phyloP scores from a whole-genome alignment of 768 basidiomycete species.

The Rhizopogon vesiculosus region DNA sequence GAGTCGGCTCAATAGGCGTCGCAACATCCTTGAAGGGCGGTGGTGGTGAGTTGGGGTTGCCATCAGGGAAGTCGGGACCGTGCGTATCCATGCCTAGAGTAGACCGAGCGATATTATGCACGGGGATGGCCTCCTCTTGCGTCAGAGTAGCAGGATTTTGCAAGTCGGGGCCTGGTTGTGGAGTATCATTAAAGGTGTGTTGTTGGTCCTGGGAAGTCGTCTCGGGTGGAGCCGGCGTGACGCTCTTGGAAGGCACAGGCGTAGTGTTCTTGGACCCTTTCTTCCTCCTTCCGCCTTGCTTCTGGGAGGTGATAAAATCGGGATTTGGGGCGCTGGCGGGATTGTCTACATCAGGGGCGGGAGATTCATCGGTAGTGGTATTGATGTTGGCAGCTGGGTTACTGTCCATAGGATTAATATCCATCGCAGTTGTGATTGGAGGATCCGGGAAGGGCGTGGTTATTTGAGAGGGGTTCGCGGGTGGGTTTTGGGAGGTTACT shows the following conservation, averaged over 20 bases:
- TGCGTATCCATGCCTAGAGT: not conserved
- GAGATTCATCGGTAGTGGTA: constrained; percentile 4
- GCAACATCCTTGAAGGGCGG: constrained; percentile 22
- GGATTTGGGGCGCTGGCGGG: not conserved
- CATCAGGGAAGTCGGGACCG: not conserved
- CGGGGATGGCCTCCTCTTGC: not conserved
- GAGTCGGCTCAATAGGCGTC: not conserved
- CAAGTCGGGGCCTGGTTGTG: not conserved
- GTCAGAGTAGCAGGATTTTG: not conserved
- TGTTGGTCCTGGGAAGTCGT: not conserved
- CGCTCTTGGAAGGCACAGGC: not conserved
- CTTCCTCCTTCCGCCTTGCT: not conserved
- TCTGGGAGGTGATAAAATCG: too few species aligned
- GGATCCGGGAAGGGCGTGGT: constrained; percentile 3
- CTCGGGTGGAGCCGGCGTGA: not conserved
- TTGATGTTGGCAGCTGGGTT: constrained; percentile 9
- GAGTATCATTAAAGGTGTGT: not conserved
- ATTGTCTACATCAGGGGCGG: not conserved
- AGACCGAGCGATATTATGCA: not conserved
- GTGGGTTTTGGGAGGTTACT: not conserved
- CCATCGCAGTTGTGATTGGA: not conserved
- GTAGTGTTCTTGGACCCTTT: not conserved
- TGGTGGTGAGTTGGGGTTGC: constrained; percentile 15
- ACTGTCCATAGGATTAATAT: not conserved
- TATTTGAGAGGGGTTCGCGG: constrained; percentile 11